Evolutionary conservation across 306 rosid species (phyloP), one percentile per base, ranked within the genome.

Genomic region (Urtica urens): DNA sequence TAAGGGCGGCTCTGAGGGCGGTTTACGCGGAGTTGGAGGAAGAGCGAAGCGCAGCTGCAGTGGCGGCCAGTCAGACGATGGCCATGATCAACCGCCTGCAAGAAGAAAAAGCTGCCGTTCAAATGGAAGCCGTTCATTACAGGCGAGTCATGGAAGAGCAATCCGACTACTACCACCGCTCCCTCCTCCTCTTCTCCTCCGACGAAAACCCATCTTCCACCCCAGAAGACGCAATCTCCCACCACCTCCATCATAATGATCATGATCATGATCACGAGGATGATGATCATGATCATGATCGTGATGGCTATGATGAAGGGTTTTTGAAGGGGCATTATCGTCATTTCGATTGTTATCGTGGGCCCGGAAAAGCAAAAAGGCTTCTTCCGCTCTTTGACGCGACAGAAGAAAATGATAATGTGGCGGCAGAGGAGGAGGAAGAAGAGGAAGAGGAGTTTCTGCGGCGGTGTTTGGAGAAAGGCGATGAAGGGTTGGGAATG

Each of bases 81-180:
- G 96, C 96, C 15, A 85, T 92, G 99, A 92, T 92, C 54, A 92
- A 85, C 65, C 71, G 96, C 83, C 81, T 85, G 46, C 99, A 92
- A 58, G 99, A 92, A 78, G 99, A 92, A 73, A 92, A 79, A 52
- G 94, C 99, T 1, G 83, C 93, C 12, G 77, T 92, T 94, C 99
- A 92, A 74, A 92, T 92, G 96, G 99, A 92, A 57, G 99, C 99
- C 40, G 77, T 85, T 69, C 99, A 92, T 62, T 92, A 92, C 62
- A 95, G 85, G 43, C 71, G 99, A 73, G 82, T 92, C 94, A 92
- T 85, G 99, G 99, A 92, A 16, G 99, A 92, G 62, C 99, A 85
- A 71, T 82, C 99, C 8, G 99, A 92, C 69, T 85, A 82, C 21
- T 95, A 92, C 52, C 99, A 92, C 38, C 96, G 85, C 65, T 95